These are phyloP conservation scores for Mycogone perniciosa DNA, from an alignment of 2,329 filamentous ascomycete genomes.

Conservation along the genomic window DNA sequence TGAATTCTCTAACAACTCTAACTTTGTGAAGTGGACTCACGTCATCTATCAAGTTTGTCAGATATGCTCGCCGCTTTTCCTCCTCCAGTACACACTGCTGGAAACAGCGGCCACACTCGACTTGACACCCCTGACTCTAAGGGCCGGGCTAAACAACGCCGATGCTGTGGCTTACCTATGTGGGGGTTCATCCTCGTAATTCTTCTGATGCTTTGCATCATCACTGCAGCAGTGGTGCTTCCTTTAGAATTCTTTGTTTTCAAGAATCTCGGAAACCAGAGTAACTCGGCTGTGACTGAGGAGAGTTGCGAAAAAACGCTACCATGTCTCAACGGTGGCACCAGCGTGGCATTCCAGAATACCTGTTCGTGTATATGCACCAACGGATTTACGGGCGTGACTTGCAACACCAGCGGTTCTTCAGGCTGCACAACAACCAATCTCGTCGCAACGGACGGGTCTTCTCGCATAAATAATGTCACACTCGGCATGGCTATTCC, in stretches of 20 bases:
- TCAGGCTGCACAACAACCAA: slow-evolving; percentile 49
- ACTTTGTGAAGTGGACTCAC: slow-evolving; percentile 30
- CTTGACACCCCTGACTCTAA: slow-evolving; percentile 19
- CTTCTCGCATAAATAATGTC: slow-evolving; percentile 50
- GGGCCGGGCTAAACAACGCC: slow-evolving; percentile 37
- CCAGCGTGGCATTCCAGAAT: slow-evolving; percentile 60
- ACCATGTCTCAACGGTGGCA: slow-evolving; percentile 73
- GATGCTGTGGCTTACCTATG: slow-evolving; percentile 76
- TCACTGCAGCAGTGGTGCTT: slow-evolving; percentile 76
- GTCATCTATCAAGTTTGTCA: slow-evolving; percentile 48
- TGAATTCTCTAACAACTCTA: neutral
- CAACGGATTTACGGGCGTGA: slow-evolving; percentile 69
- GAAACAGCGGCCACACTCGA: slow-evolving; percentile 33
- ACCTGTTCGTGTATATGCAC: slow-evolving; percentile 82
- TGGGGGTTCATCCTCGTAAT: slow-evolving; percentile 66
- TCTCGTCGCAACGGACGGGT: slow-evolving; percentile 34
- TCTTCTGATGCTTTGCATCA: slow-evolving; percentile 61
- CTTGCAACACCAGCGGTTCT: slow-evolving; percentile 42
- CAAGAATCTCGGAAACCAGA: slow-evolving; percentile 36
- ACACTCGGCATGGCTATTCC: slow-evolving; percentile 78
- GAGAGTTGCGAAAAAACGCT: slow-evolving; percentile 54
- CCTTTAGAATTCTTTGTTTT: slow-evolving; percentile 63
- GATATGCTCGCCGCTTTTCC: slow-evolving; percentile 63
- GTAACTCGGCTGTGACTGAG: slow-evolving; percentile 32
- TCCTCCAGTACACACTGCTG: slow-evolving; percentile 48